Percentiles rank a stretch among this genome's conserved stretches.
Conservation (phyloP, 495 filamentous ascomycete genomes). For the Oidiodendron maius region DNA sequence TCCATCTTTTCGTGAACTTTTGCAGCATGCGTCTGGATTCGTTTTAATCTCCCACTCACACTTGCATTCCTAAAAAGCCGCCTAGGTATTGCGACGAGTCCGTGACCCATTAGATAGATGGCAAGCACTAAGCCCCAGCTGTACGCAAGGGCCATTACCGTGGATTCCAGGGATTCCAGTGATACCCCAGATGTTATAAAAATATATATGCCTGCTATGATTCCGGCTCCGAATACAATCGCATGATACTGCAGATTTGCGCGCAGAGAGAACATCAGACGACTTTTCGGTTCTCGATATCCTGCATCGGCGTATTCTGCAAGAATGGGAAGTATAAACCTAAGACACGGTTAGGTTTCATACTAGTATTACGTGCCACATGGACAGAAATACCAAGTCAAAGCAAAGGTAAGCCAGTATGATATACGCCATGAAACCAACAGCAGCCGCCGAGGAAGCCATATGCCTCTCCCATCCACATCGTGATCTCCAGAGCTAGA, state of each 20-base stretch:
- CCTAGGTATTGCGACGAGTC: constrained; percentile 84
- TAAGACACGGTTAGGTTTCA: constrained; percentile 7
- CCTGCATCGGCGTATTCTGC: constrained; percentile 92
- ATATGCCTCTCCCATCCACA: constrained; percentile 52
- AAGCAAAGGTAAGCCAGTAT: constrained; percentile 92
- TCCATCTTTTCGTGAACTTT: constrained; percentile 80
- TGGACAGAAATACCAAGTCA: constrained; percentile 68
- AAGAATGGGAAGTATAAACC: constrained; percentile 88
- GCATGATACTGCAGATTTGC: constrained; percentile 85
- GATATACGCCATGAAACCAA: constrained; percentile 85
- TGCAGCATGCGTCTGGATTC: constrained; percentile 74
- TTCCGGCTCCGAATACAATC: constrained; percentile 63
- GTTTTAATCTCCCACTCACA: constrained; percentile 61
- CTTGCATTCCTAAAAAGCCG: constrained; percentile 70
- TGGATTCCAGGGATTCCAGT: constrained; percentile 59
- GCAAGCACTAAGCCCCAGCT: constrained; percentile 86
- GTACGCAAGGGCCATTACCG: constrained; percentile 91
- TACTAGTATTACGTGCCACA: neutral
- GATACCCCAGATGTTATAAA: constrained; percentile 64
- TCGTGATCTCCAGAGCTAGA: constrained; percentile 70
- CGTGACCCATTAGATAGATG: constrained; percentile 96
- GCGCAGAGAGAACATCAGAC: constrained; percentile 75
- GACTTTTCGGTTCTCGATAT: constrained; percentile 75
- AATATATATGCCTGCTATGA: constrained; percentile 75
- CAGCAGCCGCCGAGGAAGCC: constrained; percentile 60